These are phyloP conservation scores for Akanthomyces dipterigenus DNA, from an alignment of 2,329 filamentous ascomycete genomes.

Conservation along the genomic window DNA sequence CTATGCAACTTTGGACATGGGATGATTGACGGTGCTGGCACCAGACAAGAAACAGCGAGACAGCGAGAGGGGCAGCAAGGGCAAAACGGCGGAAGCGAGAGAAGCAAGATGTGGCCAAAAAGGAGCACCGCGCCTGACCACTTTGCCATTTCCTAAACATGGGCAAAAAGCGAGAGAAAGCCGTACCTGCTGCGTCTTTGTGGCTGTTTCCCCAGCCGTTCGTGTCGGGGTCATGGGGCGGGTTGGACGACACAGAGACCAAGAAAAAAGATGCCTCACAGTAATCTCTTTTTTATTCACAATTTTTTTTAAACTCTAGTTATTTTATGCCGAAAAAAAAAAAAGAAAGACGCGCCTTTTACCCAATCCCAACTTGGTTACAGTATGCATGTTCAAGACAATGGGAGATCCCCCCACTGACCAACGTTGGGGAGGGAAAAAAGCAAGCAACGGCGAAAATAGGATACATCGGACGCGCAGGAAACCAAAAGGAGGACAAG, in stretches of 20 bases:
- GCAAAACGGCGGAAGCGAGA: background rate
- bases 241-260: background rate
- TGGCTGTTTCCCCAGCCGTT: background rate
- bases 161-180: background rate
- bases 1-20: no score
- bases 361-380: background rate
- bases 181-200: background rate
- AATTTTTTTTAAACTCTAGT: background rate
- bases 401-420: background rate
- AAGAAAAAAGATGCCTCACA: background rate
- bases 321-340: background rate
- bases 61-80: background rate
- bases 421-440: background rate
- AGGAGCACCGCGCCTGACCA: background rate
- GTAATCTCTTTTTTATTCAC: background rate
- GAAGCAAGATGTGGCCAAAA: background rate
- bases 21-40: background rate
- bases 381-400: slow-evolving; percentile 1
- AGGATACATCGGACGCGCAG: background rate
- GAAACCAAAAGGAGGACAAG: background rate
- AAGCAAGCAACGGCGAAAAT: background rate
- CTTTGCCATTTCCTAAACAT: background rate
- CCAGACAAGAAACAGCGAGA: background rate
- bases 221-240: background rate
- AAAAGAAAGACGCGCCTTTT: background rate